Evolutionary conservation across 768 basidiomycete genomes (phyloP), one percentile per base, ranked within the genome.

Genomic region (Pleurotus pulmonarius): DNA sequence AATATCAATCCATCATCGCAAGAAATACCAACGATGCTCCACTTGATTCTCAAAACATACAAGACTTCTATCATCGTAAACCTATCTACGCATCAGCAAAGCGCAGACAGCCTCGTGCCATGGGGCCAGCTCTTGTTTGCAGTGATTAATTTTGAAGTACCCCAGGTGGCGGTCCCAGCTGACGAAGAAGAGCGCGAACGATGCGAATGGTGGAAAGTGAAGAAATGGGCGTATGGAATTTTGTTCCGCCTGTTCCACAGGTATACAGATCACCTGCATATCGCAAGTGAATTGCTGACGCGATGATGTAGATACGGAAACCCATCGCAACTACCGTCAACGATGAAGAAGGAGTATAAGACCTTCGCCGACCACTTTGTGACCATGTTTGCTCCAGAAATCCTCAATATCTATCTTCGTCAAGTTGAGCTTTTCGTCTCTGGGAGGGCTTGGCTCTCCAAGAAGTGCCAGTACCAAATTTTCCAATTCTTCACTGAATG

Each of bases 161-260:
- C 88, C 0, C 71, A 74, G 52, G 82, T 84, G 2, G 80, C 76
- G 18, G 79, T 92, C 0, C 87, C 90, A 1, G 82, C 79, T 25
- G 84, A 90, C 56, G 81, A 85, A 59, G 88, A 92, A 4, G 88
- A 88, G 13, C 76, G 89, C 37, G 91, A 94, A 72, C 78, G 77
- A 46, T 82, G 77, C 46, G 88, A 91, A 63, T 96, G 94, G 93
- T 92, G 92, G 89, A 88, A 87, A 66, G 81, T 88, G 7, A 95
- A 95, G 74, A 96, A 96, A 67, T 95, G 93, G 94, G 90, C 93
- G 0, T 94, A 87, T 65, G 83, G 80, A n/a, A 84, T 83, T 38
- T 75, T 96, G 6, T 88, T 89, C 37, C 76, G 86, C 20, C 73
- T 94, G 13, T 94, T 94, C 79, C 87, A 88, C 64, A 79, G 88